These are phyloP conservation scores for Chaetomiaceae sp. DNA, from an alignment of 2,329 filamentous ascomycete genomes.

Conservation along the genomic window DNA sequence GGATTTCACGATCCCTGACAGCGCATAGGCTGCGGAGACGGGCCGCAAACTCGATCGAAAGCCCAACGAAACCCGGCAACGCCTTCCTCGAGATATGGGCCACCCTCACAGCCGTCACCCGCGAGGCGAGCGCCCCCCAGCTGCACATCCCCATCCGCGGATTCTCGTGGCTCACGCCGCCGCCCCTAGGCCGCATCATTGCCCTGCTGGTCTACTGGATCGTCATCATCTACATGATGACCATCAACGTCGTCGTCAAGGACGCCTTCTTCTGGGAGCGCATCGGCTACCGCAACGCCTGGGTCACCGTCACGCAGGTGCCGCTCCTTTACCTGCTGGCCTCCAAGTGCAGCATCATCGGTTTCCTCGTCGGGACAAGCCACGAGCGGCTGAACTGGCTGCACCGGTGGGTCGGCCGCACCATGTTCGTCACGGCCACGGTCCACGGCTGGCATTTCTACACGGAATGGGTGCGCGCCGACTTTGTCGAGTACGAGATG, in stretches of 20 bases:
- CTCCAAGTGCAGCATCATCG: constrained; percentile 57
- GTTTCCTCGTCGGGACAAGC: constrained; percentile 56
- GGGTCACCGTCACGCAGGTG: constrained; percentile 61
- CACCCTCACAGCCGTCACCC: constrained; percentile 52
- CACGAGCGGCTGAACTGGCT: constrained; percentile 70
- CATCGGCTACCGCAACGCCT: constrained; percentile 63
- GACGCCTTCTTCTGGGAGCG: constrained; percentile 60
- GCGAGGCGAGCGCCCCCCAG: constrained; percentile 55
- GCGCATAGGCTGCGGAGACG: constrained; percentile 44
- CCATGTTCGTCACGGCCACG: constrained; percentile 63
- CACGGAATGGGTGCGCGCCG: constrained; percentile 56
- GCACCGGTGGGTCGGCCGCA: constrained; percentile 67
- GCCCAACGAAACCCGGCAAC: constrained; percentile 50
- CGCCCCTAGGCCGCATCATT: constrained; percentile 52
- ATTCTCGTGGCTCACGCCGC: constrained; percentile 55
- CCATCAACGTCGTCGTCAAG: constrained; percentile 42
- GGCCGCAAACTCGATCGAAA: constrained; percentile 39
- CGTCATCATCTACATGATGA: constrained; percentile 55
- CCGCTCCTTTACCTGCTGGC: constrained; percentile 60
- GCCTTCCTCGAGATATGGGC: constrained; percentile 49
- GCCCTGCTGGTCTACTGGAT: constrained; percentile 55
- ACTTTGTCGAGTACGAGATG: constrained; percentile 56
- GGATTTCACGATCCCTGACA: background rate
- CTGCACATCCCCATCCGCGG: constrained; percentile 43
- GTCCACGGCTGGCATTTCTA: constrained; percentile 69